Base-by-base conservation (phyloP, 2,329 filamentous ascomycete genomes). In the Clonostachys rosea region DNA sequence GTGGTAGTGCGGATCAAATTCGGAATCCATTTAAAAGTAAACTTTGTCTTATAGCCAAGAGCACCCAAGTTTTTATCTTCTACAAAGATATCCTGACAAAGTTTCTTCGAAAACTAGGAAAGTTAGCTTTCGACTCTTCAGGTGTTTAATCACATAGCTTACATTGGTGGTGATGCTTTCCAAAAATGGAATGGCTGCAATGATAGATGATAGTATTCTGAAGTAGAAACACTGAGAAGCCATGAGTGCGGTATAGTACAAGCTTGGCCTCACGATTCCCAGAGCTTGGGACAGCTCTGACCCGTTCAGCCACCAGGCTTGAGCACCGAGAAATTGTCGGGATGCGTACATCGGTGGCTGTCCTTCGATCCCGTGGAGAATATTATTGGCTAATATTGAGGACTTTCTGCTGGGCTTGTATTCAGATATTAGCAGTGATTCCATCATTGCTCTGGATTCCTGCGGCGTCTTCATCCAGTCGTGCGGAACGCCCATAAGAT, bases 261-360 rank as follows among this genome's bases (percentile, higher is more conserved):
- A 51, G 6, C 68, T 69, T 3, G 84, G 79, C 18, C 66, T 68
- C 16, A 76, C 74, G 7, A 89, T 74, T 0, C 71, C 80, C 9
- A 91, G 71, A 2, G 70, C 71, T 55, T 82, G 74, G 33, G 76
- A 72, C 1, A 91, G 73, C 14, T 79, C 72, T 34, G 76, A 70
- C 5, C 87, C 86, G 58, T 89, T 90, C 14, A 91, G 70, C 74
- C 84, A 87, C 49, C 86, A 75, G 6, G 82, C 79, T 59, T 80
- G 78, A 0, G 86, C 87, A 44, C 79, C 74, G 45, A 91, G 72
- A 60, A 89, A 88, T 42, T 81, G 78, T 6, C 77, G 74, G 2
- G 81, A 84, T 1, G 84, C 76, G 53, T 81, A 84, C 0, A 80
- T 74, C 0, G 88, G 88, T 1, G 86, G 79, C 39, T 81, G 78